Base-by-base conservation (phyloP, 163 green algal species). In the Botryococcus braunii region DNA sequence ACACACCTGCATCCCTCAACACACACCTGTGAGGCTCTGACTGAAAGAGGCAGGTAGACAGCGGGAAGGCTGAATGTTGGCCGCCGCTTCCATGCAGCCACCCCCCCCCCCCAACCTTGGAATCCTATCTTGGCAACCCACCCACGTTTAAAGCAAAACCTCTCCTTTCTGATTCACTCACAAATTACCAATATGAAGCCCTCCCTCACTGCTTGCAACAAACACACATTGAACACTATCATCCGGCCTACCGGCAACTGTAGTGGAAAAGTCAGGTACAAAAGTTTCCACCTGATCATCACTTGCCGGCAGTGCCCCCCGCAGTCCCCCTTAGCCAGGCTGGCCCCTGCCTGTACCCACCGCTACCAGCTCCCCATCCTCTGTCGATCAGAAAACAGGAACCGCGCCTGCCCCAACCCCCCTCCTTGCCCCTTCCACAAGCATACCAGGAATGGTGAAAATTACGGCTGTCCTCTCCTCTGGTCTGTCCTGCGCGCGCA, bases 1-100 rank as follows among this genome's bases (percentile, higher is more conserved):
- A 75, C 2, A 87, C 62, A 2, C 86, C 86, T 60, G 82, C 43
- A 66, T 41, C 2, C 9, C 65, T 7, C n/a, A 37, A 3, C 4
- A 8, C 36, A 67, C 60, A 67, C 13, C 23, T 32, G 37, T 23
- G 32, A 27, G 56, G 41, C 29, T 64, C 8, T 41, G 46, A 21
- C 17, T 55, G 21, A 27, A 55, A 13, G 21, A 27, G 46, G 17
- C 13, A 27, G 13, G 46, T 13, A 55, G 46, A 55, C 13, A 55
- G 13, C 17, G 13, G 46, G 46, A 13, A 21, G 13, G 46, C 46
- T 21, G 21, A 55, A 21, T 55, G 21, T 55, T 13, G 21, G 13
- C 13, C 21, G 46, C 46, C 13, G 21, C 17, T 21, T 27, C 46
- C n/a, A n/a, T 55, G 46, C 13, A 13, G n/a, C n/a, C n/a, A n/a